A percentile compares a stretch with the other conserved stretches of the same genome.
Conservation (phyloP, 108 stramenopile genomes). For the Bacterosira constricta region DNA sequence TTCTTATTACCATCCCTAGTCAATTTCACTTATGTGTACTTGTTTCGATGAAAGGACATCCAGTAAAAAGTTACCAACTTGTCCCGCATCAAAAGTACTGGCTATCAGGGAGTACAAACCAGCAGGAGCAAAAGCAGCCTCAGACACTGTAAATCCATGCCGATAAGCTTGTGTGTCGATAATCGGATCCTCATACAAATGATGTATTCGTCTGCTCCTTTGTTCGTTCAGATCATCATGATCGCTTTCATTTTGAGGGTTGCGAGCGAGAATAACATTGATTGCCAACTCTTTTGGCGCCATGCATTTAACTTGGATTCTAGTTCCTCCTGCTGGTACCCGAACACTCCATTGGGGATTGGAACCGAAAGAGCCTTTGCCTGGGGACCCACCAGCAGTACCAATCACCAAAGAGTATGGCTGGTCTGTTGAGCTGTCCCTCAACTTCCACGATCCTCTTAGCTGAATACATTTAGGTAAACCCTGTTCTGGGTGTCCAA, state of each 20-base stretch:
- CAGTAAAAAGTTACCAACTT: slow-evolving; percentile 43
- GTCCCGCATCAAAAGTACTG: slow-evolving; percentile 49
- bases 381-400: slow-evolving; percentile 63
- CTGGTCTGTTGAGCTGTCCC: not conserved
- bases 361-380: slow-evolving; percentile 43
- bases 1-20: not conserved
- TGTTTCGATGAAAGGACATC: slow-evolving; percentile 30
- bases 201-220: slow-evolving; percentile 32
- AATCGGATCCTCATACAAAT: slow-evolving; percentile 39
- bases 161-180: slow-evolving; percentile 73
- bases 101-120: slow-evolving; percentile 65
- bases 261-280: slow-evolving; percentile 55
- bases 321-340: slow-evolving; percentile 26
- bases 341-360: slow-evolving; percentile 65
- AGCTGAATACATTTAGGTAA: slow-evolving; percentile 27
- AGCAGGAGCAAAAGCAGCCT: slow-evolving; percentile 33
- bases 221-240: slow-evolving; percentile 3
- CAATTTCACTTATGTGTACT: slow-evolving; percentile 23
- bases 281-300: slow-evolving; percentile 54
- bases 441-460: slow-evolving; percentile 24
- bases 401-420: slow-evolving; percentile 31
- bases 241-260: slow-evolving; percentile 7
- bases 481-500: slow-evolving; percentile 49
- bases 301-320: slow-evolving; percentile 60
- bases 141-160: slow-evolving; percentile 63